A percentile compares a stretch with the other conserved stretches of the same genome.
phyloP scores from a whole-genome alignment of 306 rosid genomes.

The Cucumis sativus region DNA sequence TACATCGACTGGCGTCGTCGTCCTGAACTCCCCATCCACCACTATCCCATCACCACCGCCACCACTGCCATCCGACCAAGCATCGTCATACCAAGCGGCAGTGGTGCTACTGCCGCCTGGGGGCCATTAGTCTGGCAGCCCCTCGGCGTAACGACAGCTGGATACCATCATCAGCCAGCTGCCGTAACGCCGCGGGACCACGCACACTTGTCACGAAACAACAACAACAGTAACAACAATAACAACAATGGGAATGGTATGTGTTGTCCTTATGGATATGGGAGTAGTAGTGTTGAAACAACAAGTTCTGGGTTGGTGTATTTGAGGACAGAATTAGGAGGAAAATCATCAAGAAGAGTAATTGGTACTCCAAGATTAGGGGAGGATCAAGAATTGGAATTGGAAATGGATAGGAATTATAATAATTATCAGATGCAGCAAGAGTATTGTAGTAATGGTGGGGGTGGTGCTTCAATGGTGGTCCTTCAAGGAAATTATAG shows the following conservation, averaged over 20 bases:
- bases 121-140: constrained; percentile 29
- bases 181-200: constrained; percentile 9
- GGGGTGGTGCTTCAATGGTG: constrained; percentile 23
- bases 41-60: constrained; percentile 1
- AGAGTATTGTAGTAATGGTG: neutral
- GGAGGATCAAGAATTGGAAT: neutral
- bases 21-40: constrained; percentile 15
- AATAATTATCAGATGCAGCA: neutral
- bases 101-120: constrained; percentile 11
- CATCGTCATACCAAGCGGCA: constrained; percentile 1
- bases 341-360: neutral
- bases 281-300: constrained; percentile 16
- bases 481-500: constrained; percentile 23
- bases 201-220: constrained; percentile 5
- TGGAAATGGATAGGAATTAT: constrained; percentile 13
- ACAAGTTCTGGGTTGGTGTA: constrained; percentile 10
- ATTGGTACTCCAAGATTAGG: neutral
- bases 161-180: neutral
- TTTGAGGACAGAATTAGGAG: constrained; percentile 9
- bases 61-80: constrained; percentile 5
- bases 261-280: constrained; percentile 5
- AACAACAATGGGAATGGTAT: neutral
- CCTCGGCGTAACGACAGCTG: neutral
- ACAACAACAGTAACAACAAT: neutral
- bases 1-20: constrained; percentile 81